Base-by-base conservation (phyloP, 371 early-diverging fungal genomes). In the Batkoa obscura region DNA sequence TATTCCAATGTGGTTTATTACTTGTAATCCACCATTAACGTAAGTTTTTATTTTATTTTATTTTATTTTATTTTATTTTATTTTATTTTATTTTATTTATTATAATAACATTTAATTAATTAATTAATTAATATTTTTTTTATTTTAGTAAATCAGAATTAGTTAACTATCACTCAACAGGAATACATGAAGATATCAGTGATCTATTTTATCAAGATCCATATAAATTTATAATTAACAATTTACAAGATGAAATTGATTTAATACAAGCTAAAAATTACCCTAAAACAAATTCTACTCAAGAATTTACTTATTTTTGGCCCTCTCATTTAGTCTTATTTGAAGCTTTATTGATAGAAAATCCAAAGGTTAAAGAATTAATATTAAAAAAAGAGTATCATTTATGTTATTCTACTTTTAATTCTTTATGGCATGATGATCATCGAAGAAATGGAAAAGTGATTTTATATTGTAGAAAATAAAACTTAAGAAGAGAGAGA, bases 21-120 rank as follows among this genome's bases (percentile, higher is more conserved):
- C 88, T 2, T 95, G 94, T 64, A 88, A 90, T 35, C 96, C 96
- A 4, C 93, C 92, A 1, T 58, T 91, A 4, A 65, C 64, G 55
- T 65, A 61, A 46, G 56, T 56, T 39, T 46, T 31, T 23, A 43
- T 13, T 42, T 39, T 34, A 43, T 43, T 34, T 57, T n/a, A 39
- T 15, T n/a, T 50, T 59, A 23, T 30, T 6, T 56, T n/a, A n/a
- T n/a, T n/a, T n/a, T n/a, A n/a, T n/a, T n/a, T n/a, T n/a, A n/a
- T n/a, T n/a, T n/a, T n/a, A n/a, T n/a, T n/a, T n/a, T n/a, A n/a
- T n/a, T n/a, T n/a, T n/a, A n/a, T n/a, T n/a, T n/a, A n/a, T n/a
- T n/a, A n/a, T n/a, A n/a, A n/a, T n/a, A n/a, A n/a, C n/a, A n/a
- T n/a, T n/a, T n/a, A n/a, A n/a, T n/a, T n/a, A n/a, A n/a, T n/a